Evolutionary conservation across 768 basidiomycete genomes (phyloP).

Genomic region (Mycena amicta): DNA sequence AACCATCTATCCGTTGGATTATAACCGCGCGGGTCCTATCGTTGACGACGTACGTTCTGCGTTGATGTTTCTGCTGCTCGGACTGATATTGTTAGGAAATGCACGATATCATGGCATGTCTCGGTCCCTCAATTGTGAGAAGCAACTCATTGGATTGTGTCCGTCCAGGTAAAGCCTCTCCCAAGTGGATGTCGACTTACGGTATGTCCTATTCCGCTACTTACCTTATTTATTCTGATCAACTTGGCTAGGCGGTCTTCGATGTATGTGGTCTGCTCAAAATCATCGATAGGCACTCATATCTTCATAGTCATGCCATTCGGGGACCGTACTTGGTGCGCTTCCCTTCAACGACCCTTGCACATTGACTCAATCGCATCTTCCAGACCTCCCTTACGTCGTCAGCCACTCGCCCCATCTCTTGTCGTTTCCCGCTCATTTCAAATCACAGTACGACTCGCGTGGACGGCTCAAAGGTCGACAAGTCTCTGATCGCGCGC

Average conservation of each 20-base stretch:
- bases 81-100: too few relatives aligned
- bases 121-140: constrained; percentile 20
- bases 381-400: constrained; percentile 50
- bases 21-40: constrained; percentile 73
- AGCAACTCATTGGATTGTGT: not conserved
- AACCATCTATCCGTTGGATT: constrained; percentile 90
- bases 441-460: constrained; percentile 54
- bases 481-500: constrained; percentile 37
- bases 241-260: constrained; percentile 45
- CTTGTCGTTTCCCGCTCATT: not conserved
- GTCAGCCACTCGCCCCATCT: constrained; percentile 32
- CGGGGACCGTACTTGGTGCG: constrained; percentile 54
- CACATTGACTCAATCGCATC: not conserved
- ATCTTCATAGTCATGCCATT: constrained; percentile 50
- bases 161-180: constrained; percentile 48
- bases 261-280: constrained; percentile 39
- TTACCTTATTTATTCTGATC: not conserved
- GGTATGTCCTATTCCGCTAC: constrained; percentile 27
- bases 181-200: constrained; percentile 55
- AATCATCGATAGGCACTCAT: not conserved
- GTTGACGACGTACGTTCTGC: constrained; percentile 64
- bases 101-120: constrained; percentile 54
- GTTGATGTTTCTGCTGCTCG: too few relatives aligned
- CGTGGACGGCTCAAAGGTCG: constrained; percentile 53
- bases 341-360: not conserved